Evolutionary conservation across 768 basidiomycete species (phyloP).

Genomic region (Serendipita sp.): DNA sequence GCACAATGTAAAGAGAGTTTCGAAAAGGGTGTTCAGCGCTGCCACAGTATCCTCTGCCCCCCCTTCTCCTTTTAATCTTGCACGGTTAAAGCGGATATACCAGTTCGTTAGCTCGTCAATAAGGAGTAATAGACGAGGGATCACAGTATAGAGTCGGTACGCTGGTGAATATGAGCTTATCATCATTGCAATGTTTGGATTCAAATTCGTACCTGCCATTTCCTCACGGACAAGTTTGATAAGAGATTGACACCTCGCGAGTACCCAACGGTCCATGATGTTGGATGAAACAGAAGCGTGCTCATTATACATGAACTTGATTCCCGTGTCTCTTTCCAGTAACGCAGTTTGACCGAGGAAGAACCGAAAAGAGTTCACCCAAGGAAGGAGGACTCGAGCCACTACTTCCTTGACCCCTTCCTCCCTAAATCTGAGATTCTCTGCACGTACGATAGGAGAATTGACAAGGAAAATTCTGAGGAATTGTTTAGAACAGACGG

Average conservation of each 20-base stretch:
- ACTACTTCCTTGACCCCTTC: conserved; percentile 95
- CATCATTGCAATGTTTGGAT: background rate
- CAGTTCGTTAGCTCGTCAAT: conserved; percentile 96
- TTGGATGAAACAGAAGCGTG: conserved; percentile 70
- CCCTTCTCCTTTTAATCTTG: conserved; percentile 87
- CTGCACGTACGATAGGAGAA: conserved; percentile 94
- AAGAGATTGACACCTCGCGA: conserved; percentile 93
- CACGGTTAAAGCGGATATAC: conserved; percentile 99
- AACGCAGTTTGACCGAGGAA: conserved; percentile 90
- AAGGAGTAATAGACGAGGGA: conserved; percentile 81
- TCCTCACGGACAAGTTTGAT: conserved; percentile 83
- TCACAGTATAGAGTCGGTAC: conserved; percentile 93
- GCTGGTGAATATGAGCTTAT: conserved; percentile 21
- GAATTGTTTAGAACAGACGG: background rate
- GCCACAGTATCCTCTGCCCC: conserved; percentile 72
- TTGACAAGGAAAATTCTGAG: conserved; percentile 93
- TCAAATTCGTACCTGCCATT: conserved; percentile 54
- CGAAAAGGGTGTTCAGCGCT: conserved; percentile 91
- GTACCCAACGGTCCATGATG: conserved; percentile 98
- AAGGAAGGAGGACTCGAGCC: conserved; percentile 89
- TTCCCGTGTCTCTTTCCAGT: conserved; percentile 60
- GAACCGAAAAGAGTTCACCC: conserved; percentile 98
- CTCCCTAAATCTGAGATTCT: conserved; percentile 95
- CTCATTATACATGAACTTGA: conserved; percentile 76
- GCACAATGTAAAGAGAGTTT: conserved; percentile 85